A percentile compares a stretch with the other conserved stretches of the same genome.
These are phyloP conservation scores for Didymellaceae sp. DNA, from an alignment of 2,329 filamentous ascomycete genomes.

Conservation along the genomic window DNA sequence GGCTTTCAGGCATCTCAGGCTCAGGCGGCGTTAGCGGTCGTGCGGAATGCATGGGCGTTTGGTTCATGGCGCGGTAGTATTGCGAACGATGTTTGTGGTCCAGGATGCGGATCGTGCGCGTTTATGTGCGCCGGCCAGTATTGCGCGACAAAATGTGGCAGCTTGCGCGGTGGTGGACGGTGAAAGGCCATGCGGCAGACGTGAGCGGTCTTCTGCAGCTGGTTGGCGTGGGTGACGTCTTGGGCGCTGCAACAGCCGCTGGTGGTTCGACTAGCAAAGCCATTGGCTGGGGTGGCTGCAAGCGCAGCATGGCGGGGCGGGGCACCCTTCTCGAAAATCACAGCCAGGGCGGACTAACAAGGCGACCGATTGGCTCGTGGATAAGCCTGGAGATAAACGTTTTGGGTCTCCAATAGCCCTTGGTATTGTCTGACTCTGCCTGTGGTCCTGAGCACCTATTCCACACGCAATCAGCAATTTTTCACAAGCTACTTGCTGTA, in stretches of 20 bases:
- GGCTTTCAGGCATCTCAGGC: conserved; percentile 23
- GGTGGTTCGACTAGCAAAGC: conserved; percentile 1
- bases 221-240: conserved; percentile 21
- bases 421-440: conserved; percentile 15
- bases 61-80: conserved; percentile 27
- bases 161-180: conserved; percentile 7
- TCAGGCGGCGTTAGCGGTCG: conserved; percentile 44
- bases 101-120: conserved; percentile 8
- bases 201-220: conserved; percentile 2
- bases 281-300: conserved; percentile 2
- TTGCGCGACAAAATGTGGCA: conserved; percentile 4
- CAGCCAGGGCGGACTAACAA: conserved; percentile 9
- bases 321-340: conserved; percentile 15
- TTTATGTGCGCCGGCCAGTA: conserved; percentile 15
- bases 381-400: conserved; percentile 8
- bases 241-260: conserved; percentile 7
- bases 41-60: conserved; percentile 27
- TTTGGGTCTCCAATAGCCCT: conserved; percentile 15
- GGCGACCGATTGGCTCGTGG: conserved; percentile 14
- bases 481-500: conserved; percentile 11
- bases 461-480: background rate
- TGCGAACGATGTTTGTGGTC: conserved; percentile 16
- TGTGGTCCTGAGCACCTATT: background rate
- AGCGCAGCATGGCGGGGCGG: conserved; percentile 3
- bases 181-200: conserved; percentile 16